Evolutionary conservation across 441 rosid species (phyloP).

Genomic region (Populus hybrid): DNA sequence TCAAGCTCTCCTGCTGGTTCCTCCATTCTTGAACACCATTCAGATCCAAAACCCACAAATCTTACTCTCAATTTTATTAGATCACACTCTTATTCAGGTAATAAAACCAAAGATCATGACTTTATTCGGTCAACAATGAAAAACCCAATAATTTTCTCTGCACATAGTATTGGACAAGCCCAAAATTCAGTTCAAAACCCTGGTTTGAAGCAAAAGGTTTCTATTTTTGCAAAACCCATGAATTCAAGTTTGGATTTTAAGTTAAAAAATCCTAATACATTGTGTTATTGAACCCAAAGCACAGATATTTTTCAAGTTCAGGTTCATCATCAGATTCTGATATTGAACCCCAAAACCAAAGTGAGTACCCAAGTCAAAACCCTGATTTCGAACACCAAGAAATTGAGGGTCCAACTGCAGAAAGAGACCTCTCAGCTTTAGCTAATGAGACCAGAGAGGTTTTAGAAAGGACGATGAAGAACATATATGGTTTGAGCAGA

Average conservation of each 20-base stretch:
- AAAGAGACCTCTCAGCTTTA: conserved; percentile 68
- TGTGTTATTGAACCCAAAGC: conserved; percentile 21
- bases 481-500: conserved; percentile 55
- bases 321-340: conserved; percentile 25
- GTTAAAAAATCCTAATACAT: background rate
- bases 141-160: conserved; percentile 4
- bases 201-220: background rate
- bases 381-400: conserved; percentile 83
- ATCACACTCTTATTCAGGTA: background rate
- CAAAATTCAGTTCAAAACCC: conserved; percentile 10
- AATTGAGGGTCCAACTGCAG: conserved; percentile 88
- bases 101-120: background rate
- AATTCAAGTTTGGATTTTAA: conserved; percentile 2
- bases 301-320: conserved; percentile 45
- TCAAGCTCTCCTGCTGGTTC: background rate
- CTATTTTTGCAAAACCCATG: conserved; percentile 9
- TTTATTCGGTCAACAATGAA: background rate
- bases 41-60: conserved; percentile 10
- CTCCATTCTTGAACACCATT: background rate
- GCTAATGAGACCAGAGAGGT: conserved; percentile 77
- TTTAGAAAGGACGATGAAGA: conserved; percentile 74
- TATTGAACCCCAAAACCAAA: conserved; percentile 16
- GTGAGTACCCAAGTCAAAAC: conserved; percentile 46
- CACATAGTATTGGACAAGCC: background rate
- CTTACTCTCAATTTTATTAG: conserved; percentile 1